These are phyloP conservation scores for Metschnikowia picachoensis DNA, from an alignment of 805 yeast genomes.

Conservation along the genomic window DNA sequence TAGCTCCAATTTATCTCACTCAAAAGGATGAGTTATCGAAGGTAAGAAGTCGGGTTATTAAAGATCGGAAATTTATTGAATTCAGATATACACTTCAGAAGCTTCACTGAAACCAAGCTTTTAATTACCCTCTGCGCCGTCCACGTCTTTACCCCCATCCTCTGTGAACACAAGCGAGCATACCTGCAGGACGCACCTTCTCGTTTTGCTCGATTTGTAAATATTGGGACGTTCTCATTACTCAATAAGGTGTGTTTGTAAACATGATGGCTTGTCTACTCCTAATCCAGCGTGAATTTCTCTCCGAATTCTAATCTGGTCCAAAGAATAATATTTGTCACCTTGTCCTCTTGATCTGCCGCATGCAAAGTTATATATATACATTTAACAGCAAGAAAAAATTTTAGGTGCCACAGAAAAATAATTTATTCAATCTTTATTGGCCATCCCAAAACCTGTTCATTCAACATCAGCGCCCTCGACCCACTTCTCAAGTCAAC, in stretches of 20 bases:
- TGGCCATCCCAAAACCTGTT: no score
- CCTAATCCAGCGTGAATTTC: slow-evolving; percentile 6
- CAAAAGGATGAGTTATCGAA: no score
- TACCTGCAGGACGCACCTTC: slow-evolving; percentile 7
- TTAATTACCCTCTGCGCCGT: no score
- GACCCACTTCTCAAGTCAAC: neutral
- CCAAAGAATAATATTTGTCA: slow-evolving; percentile 16
- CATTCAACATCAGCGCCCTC: neutral
- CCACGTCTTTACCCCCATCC: neutral
- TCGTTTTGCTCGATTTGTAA: slow-evolving; percentile 17
- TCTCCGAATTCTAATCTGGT: slow-evolving; percentile 12
- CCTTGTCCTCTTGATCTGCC: slow-evolving; percentile 1
- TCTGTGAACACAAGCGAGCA: neutral
- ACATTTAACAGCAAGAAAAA: slow-evolving; percentile 2
- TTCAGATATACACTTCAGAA: no score
- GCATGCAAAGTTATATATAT: slow-evolving; percentile 8
- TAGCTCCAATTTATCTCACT: no score
- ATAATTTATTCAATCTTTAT: no score
- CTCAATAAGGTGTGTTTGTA: slow-evolving; percentile 18
- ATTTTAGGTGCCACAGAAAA: neutral
- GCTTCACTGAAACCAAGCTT: no score
- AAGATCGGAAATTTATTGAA: no score
- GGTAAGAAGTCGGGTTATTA: no score
- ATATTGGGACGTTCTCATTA: slow-evolving; percentile 13
- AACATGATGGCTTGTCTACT: slow-evolving; percentile 12